Evolutionary conservation across 441 rosid genomes (phyloP).

Genomic region (Mallotus japonicus): DNA sequence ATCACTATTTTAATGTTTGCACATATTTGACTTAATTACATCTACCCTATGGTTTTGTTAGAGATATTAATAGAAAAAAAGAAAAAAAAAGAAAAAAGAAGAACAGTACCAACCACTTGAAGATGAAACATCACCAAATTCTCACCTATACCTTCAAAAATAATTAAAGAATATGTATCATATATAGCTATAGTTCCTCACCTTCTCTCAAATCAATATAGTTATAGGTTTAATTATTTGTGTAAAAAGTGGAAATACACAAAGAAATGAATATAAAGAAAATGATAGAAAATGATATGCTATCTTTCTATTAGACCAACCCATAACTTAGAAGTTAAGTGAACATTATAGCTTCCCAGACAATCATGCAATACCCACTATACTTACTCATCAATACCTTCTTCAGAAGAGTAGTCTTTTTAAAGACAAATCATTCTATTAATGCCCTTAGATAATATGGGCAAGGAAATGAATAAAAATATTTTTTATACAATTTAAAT

Average conservation of each 20-base stretch:
- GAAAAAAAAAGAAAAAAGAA: background rate
- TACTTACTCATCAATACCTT: background rate
- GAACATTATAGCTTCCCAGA: conserved; percentile 18
- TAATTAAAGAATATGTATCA: background rate
- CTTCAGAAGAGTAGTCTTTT: background rate
- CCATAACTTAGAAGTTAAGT: conserved; percentile 57
- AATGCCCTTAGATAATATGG: no score
- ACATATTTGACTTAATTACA: background rate
- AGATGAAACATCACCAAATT: conserved; percentile 53
- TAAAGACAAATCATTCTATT: background rate
- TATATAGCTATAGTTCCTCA: background rate
- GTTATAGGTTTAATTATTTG: background rate
- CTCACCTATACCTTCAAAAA: conserved; percentile 33
- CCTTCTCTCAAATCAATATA: conserved; percentile 8
- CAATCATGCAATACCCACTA: conserved; percentile 23
- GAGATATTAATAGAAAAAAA: background rate
- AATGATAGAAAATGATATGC: conserved; percentile 37
- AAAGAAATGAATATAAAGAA: background rate
- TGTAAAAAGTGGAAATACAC: background rate
- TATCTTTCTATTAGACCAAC: conserved; percentile 21
- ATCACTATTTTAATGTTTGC: conserved; percentile 5
- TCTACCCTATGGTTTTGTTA: background rate
- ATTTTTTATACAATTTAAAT: background rate
- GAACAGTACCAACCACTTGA: conserved; percentile 39
- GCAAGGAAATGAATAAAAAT: background rate